A percentile compares a stretch with the other conserved stretches of the same genome.
phyloP scores from a whole-genome alignment of 1,139 yeast genomes.

The Tardiomyces depauwii region DNA sequence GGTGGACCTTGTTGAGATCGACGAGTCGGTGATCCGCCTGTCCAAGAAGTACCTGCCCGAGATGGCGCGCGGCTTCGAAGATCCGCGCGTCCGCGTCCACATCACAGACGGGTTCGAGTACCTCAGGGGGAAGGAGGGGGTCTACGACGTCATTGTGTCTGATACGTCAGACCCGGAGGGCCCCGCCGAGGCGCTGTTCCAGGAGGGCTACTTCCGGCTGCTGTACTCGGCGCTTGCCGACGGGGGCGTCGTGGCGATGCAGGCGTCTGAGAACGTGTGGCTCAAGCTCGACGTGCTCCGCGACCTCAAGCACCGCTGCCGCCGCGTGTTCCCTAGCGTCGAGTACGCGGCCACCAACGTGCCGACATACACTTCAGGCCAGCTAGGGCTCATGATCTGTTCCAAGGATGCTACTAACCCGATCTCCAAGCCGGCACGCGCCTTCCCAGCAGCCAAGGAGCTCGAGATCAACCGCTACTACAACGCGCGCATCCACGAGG shows the following conservation, averaged over 20 bases:
- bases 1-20: conserved; percentile 86
- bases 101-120: conserved; percentile 91
- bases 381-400: conserved; percentile 90
- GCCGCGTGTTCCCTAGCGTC: conserved; percentile 74
- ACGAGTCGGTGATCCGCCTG: conserved; percentile 75
- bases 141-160: conserved; percentile 80
- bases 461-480: conserved; percentile 61
- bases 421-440: conserved; percentile 58
- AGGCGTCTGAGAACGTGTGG: conserved; percentile 82
- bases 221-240: conserved; percentile 65
- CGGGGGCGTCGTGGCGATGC: conserved; percentile 87
- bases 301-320: conserved; percentile 63
- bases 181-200: conserved; percentile 85
- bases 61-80: conserved; percentile 67
- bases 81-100: conserved; percentile 73
- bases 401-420: conserved; percentile 56
- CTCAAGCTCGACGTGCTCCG: conserved; percentile 70
- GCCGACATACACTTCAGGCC: conserved; percentile 92
- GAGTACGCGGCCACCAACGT: conserved; percentile 82
- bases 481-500: conserved; percentile 67
- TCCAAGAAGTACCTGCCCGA: conserved; percentile 77
- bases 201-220: conserved; percentile 73
- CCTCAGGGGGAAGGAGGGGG: conserved; percentile 32
- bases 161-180: conserved; percentile 97
- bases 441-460: conserved; percentile 53